These are phyloP conservation scores for Kuraishia ogatae DNA, from an alignment of 805 yeast species.

Conservation along the genomic window DNA sequence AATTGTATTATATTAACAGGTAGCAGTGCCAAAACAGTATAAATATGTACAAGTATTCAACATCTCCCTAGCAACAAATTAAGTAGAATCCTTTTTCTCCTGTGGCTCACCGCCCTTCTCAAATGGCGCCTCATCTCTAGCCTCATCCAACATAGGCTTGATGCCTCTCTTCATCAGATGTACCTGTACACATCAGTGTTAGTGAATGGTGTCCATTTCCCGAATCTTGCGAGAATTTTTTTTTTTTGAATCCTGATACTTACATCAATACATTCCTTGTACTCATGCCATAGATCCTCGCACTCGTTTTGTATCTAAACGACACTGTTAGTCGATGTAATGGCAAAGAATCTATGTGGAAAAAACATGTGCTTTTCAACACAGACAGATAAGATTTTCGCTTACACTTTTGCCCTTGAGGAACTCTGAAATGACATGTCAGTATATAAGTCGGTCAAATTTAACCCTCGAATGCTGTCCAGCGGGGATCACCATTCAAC, in stretches of 20 bases:
- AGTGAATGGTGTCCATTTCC: neutral
- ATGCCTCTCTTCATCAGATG: constrained; percentile 67
- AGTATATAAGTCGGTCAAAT: neutral
- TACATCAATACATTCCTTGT: constrained; percentile 79
- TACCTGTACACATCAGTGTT: constrained; percentile 6
- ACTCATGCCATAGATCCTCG: constrained; percentile 79
- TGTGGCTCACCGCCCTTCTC: constrained; percentile 50
- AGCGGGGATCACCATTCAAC: too few relatives aligned
- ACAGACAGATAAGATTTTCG: neutral
- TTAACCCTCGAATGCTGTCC: too few relatives aligned
- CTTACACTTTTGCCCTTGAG: constrained; percentile 45
- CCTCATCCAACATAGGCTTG: constrained; percentile 77
- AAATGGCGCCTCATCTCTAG: constrained; percentile 85
- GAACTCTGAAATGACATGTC: constrained; percentile 31
- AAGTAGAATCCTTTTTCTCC: constrained; percentile 4
- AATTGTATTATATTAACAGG: too few relatives aligned
- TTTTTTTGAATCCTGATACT: constrained; percentile 9
- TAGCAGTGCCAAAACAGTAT: neutral
- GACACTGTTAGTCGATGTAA: neutral
- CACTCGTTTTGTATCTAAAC: constrained; percentile 69
- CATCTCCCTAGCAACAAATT: neutral
- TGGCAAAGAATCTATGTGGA: neutral
- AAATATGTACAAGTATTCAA: neutral
- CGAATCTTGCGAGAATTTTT: neutral
- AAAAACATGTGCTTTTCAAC: too few relatives aligned